These are phyloP conservation scores for Umbilicus rupestris DNA, from an alignment of 164 flowering plant species.

Conservation along the genomic window DNA sequence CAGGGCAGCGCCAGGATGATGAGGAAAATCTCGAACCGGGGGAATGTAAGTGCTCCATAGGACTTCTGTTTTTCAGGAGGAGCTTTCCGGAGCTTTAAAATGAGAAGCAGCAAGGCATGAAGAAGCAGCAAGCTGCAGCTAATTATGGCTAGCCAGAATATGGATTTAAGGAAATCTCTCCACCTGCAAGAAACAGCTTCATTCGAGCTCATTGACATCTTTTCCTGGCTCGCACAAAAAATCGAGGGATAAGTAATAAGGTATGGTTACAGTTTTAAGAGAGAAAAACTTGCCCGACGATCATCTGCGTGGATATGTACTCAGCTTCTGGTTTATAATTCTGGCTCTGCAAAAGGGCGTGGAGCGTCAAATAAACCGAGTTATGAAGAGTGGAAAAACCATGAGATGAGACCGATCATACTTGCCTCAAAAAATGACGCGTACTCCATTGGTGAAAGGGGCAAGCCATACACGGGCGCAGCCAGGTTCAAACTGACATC, in stretches of 20 bases:
- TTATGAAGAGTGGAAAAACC: neutral
- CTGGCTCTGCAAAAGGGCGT: constrained; percentile 41
- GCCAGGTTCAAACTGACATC: constrained; percentile 20
- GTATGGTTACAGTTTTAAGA: neutral
- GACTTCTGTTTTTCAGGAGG: constrained; percentile 23
- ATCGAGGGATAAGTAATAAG: too few relatives aligned
- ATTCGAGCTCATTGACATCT: neutral
- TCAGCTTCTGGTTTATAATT: constrained; percentile 71
- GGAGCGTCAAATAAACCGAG: neutral
- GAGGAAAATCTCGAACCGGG: constrained; percentile 82
- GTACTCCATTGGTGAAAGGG: constrained; percentile 77
- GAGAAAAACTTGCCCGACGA: constrained; percentile 45
- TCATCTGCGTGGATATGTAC: constrained; percentile 22
- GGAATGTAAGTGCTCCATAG: constrained; percentile 63
- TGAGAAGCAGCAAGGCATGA: constrained; percentile 39
- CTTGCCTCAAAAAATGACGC: constrained; percentile 62
- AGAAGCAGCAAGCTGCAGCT: constrained; percentile 57
- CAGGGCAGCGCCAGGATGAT: constrained; percentile 67
- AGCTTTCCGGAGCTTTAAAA: constrained; percentile 37
- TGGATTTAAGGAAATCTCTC: constrained; percentile 56
- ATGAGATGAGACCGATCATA: neutral
- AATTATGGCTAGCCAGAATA: constrained; percentile 86
- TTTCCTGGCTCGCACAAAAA: neutral
- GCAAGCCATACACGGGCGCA: constrained; percentile 48
- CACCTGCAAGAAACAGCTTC: constrained; percentile 38